A percentile compares a stretch with the other conserved stretches of the same genome.
phyloP scores from a whole-genome alignment of 2,329 filamentous ascomycete species.

The Cryphonectria radicalis region DNA sequence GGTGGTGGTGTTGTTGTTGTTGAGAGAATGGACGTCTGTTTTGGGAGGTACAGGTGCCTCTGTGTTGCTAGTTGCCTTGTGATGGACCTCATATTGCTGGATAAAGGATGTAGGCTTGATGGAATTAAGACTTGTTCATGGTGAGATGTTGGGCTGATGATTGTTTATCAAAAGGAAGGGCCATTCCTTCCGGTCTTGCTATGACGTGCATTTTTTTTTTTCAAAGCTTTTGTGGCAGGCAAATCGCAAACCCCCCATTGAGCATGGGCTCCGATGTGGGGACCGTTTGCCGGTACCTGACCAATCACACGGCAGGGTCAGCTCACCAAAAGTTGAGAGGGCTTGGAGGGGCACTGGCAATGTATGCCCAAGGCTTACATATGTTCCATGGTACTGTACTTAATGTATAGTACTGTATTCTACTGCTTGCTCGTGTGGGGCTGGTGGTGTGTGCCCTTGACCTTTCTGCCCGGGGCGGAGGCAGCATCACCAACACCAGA shows the following conservation, averaged over 20 bases:
- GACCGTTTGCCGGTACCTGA: not conserved
- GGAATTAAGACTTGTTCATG: slow-evolving; percentile 15
- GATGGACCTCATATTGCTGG: not conserved
- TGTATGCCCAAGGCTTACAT: not conserved
- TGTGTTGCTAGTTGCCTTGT: not conserved
- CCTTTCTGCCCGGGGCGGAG: not conserved
- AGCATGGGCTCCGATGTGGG: not conserved
- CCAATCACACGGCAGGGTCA: not conserved
- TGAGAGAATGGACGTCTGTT: not conserved
- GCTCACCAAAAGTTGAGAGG: not conserved
- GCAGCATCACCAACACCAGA: not conserved
- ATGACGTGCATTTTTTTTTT: slow-evolving; percentile 1
- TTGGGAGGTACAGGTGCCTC: not conserved
- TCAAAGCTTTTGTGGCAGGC: not conserved
- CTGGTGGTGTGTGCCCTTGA: not conserved
- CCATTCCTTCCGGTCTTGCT: not conserved
- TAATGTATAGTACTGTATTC: not conserved
- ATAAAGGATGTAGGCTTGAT: slow-evolving; percentile 5
- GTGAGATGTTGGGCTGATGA: slow-evolving; percentile 2
- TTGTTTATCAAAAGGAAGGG: not conserved
- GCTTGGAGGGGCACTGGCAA: not conserved
- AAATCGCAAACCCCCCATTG: not conserved
- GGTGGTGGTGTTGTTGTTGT: not conserved
- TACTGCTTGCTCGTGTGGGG: not conserved
- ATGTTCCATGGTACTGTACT: not conserved